A percentile compares a stretch with the other conserved stretches of the same genome.
phyloP scores from a whole-genome alignment of 2,329 filamentous ascomycete species.

The Colletotrichum paranaense region DNA sequence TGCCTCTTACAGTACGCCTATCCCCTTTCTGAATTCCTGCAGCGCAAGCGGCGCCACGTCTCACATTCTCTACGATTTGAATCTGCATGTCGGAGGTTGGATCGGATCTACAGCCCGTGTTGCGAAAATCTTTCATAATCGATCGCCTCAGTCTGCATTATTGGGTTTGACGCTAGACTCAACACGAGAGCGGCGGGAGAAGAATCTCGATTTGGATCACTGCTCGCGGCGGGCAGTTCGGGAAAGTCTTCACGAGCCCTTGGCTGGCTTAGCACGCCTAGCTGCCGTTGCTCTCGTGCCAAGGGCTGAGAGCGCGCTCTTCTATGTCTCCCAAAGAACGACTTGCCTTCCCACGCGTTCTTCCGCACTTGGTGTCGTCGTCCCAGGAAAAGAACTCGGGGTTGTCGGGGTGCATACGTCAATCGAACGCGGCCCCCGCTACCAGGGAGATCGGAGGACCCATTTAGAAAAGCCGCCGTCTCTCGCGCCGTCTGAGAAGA shows the following conservation, averaged over 20 bases:
- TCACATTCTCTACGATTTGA: conserved; percentile 26
- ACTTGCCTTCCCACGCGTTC: not conserved
- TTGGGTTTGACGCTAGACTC: conserved; percentile 23
- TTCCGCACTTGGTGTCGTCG: not conserved
- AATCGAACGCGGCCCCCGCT: conserved; percentile 22
- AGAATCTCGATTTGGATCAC: conserved; percentile 15
- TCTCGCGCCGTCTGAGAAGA: conserved; percentile 18
- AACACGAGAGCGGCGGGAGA: conserved; percentile 16
- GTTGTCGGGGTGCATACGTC: conserved; percentile 11
- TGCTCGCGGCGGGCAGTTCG: not conserved
- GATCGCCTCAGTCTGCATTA: conserved; percentile 17
- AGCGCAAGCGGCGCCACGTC: conserved; percentile 20
- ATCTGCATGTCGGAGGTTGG: not conserved
- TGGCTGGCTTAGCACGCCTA: not conserved
- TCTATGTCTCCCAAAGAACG: not conserved
- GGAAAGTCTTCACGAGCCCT: not conserved
- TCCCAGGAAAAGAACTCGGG: not conserved
- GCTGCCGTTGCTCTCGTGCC: conserved; percentile 31
- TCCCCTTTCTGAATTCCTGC: not conserved
- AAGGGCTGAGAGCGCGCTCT: not conserved
- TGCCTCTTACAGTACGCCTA: not conserved
- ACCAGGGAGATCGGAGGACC: conserved; percentile 5
- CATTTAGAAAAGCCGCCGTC: conserved; percentile 19
- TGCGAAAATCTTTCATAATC: conserved; percentile 2
- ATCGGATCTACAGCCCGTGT: conserved; percentile 24